Evolutionary conservation across 108 stramenopile genomes (phyloP), one percentile per base, ranked within the genome.

Genomic region (Fragilariopsis cylindrus): DNA sequence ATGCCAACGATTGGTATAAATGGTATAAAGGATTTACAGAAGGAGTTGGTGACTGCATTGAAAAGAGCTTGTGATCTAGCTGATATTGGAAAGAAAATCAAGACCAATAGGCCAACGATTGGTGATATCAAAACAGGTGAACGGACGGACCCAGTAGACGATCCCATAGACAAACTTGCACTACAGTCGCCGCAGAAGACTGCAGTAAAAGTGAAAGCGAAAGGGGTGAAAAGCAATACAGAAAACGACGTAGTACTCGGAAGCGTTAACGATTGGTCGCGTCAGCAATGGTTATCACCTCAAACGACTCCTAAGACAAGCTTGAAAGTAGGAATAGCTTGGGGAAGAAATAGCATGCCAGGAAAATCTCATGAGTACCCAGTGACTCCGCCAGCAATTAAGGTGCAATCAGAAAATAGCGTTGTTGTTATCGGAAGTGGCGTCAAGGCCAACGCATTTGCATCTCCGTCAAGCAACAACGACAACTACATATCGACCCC

Each of bases 11-110:
- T 30, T 30, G 30, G 30, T 30, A 30, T 30, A 30, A 30, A 0
- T 30, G 30, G 72, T 8, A 79, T 77, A 69, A 65, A 57, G 30
- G 19, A 65, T 39, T 55, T 84, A 30, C 70, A 70, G 48, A 76
- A 77, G 48, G 79, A 84, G 48, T 66, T 84, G 70, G 77, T 72
- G 55, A 62, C 78, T 19, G 45, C 75, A 15, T 42, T 75, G 55
- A 68, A 60, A 54, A 65, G 64, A 21, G 19, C 42, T n/a, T 56
- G 18, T 11, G 16, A 5, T 9, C 19, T 40, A 60, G 58, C 58
- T 56, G 55, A n/a, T 11, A 60, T 30, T 4, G 58, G 41, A 60
- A 18, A 40, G 9, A 60, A 40, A 11, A 57, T 7, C 57, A 21
- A 21, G 7, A 21, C 58, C 11, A 4, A 21, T 7, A 60, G 30